Percentiles rank a stretch among this genome's conserved stretches.
phyloP scores from a whole-genome alignment of 306 rosid species.

The Vachellia pachyceras region DNA sequence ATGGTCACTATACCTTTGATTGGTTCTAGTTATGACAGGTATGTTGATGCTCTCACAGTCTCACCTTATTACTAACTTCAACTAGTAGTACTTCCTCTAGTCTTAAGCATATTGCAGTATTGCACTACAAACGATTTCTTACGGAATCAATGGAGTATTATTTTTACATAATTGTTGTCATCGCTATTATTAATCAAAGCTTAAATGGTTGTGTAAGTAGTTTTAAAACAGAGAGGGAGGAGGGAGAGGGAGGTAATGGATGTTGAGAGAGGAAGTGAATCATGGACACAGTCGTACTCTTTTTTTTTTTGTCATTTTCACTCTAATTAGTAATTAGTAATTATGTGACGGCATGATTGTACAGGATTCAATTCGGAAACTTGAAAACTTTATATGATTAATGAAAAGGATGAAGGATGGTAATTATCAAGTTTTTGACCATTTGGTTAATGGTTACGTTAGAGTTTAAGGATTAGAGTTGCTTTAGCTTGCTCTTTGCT shows the following conservation, averaged over 20 bases:
- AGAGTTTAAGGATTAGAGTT: neutral
- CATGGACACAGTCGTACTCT: neutral
- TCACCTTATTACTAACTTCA: too few species aligned
- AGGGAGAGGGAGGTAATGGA: too few species aligned
- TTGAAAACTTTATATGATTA: neutral
- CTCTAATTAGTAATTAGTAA: too few species aligned
- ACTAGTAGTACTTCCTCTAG: too few species aligned
- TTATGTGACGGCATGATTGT: too few species aligned
- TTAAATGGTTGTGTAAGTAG: neutral
- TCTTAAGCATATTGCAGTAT: too few species aligned
- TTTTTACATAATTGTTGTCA: neutral
- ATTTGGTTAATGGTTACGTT: neutral
- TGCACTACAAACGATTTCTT: too few species aligned
- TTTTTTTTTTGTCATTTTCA: too few species aligned
- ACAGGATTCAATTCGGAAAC: neutral
- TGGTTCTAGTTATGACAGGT: conserved; percentile 79
- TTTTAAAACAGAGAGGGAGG: neutral
- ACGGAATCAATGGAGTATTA: neutral
- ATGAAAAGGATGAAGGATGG: neutral
- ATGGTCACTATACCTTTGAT: conserved; percentile 88
- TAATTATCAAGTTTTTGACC: neutral
- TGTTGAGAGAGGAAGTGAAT: neutral
- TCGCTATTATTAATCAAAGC: neutral
- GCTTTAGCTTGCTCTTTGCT: conserved; percentile 24
- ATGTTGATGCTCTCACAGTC: neutral